Conservation (phyloP, 116 monocot genomes). For the Posidonia oceanica region DNA sequence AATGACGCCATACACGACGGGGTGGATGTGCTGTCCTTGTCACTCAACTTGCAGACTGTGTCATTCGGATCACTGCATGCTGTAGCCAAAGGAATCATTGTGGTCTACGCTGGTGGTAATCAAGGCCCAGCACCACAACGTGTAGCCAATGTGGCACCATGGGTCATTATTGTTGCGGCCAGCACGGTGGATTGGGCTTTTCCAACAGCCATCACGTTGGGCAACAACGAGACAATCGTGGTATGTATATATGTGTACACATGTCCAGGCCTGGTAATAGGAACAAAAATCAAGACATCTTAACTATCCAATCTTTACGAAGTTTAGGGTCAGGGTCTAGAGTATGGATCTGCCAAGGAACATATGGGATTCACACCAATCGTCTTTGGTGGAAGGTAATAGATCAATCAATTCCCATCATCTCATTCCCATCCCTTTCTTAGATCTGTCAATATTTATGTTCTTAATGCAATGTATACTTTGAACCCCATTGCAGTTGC, state of each 20-base stretch:
- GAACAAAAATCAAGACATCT: too few species aligned
- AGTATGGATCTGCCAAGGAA: too few species aligned
- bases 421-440: too few species aligned
- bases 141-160: slow-evolving; percentile 16
- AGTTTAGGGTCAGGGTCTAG: too few species aligned
- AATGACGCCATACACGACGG: slow-evolving; percentile 60
- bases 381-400: too few species aligned
- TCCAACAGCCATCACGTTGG: slow-evolving; percentile 34
- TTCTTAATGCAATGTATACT: too few species aligned
- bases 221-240: slow-evolving; percentile 25
- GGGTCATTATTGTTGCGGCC: slow-evolving; percentile 49
- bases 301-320: too few species aligned
- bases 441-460: too few species aligned
- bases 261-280: too few species aligned
- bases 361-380: too few species aligned
- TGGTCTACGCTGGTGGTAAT: slow-evolving; percentile 37
- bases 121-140: slow-evolving; percentile 21
- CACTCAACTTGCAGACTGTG: slow-evolving; percentile 4
- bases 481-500: too few species aligned
- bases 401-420: too few species aligned
- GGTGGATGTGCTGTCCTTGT: slow-evolving; percentile 45
- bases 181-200: slow-evolving; percentile 40
- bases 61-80: slow-evolving; percentile 18
- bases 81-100: slow-evolving; percentile 29
- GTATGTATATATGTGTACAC: slow-evolving; percentile 6